Evolutionary conservation across 768 basidiomycete genomes (phyloP), one percentile per base, ranked within the genome.

Genomic region (Terana coerulea): DNA sequence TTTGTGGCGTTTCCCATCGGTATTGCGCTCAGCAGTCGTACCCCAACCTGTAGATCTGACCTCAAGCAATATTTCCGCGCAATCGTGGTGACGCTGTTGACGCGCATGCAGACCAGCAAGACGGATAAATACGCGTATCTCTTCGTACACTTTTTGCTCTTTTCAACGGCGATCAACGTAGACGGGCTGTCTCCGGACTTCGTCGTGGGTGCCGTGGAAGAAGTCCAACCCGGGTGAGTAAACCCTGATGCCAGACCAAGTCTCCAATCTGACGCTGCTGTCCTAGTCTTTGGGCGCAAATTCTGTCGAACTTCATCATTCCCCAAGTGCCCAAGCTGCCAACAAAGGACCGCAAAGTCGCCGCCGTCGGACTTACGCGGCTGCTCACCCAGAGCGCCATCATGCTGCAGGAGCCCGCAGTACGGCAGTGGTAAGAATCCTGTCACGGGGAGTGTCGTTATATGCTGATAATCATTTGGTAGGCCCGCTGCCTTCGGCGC

Each of bases 61-160:
- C 75, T 95, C 60, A 78, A 78, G 49, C 82, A 78, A 33, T 93
- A 88, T 70, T 77, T 92, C 66, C 85, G 84, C 55, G 81, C 81
- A 8, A 70, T 89, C 19, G 70, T 91, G 54, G 74, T 95, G 69
- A 85, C 85, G 25, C 74, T 98, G 8, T 74, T 98, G 29, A 95
- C 83, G 3, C 78, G 95, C 41, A 77, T 98, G 74, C 93, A 95
- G 59, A 77, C 81, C 19, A 90, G 79, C 71, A 93, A 93, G 68
- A 95, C 94, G 17, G 87, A 94, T 58, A 88, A 84, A 66, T 98
- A 86, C 65, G 82, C 84, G 7, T 89, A 92, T 65, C 76, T 83
- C 43, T 88, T 98, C 64, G 77, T 88, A 4, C 75, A 80, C 60
- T 95, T 95, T 69, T 64, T 95, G 55, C 69, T 87, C 26, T 89